Evolutionary conservation across 257 asterid genomes (phyloP), one percentile per base, ranked within the genome.

Genomic region (Voacanga thouarsii): DNA sequence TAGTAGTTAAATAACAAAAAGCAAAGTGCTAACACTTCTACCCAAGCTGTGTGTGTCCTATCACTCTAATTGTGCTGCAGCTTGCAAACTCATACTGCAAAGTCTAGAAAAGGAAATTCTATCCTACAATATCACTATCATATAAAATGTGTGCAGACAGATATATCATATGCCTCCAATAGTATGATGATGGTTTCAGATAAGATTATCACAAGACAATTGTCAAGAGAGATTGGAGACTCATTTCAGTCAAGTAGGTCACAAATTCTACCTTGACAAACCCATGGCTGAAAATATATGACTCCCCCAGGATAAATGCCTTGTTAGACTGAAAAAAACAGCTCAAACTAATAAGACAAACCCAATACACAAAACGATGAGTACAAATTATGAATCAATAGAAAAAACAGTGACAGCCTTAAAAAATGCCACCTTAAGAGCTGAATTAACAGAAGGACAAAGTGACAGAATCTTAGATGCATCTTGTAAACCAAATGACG

Each of bases 261-360:
- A 53, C 51, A 79, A 74, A 71, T 72, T 75, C 60, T 92, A 93
- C 99, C 97, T 92, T 90, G 83, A 96, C 92, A 83, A 96, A 89
- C 47, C 88, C 83, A 77, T 84, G 87, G 82, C 98, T 86, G 74
- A 96, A 93, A 77, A 93, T 76, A 84, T 90, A 93, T 56, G 97
- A 89, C 57, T 96, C 99, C 81, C 97, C 98, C 83, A 96, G 85
- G 80, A 93, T 65, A 83, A 84, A 89, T 7, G 90, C 97, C 87
- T 88, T 88, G 82, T 85, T 81, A 45, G 97, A 87, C 98, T 96
- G 97, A 65, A 83, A 44, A 44, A 85, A 71, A 79, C 41, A 82
- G 69, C 67, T 85, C 60, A 85, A 79, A 76, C 26, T 19, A 56
- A 70, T 78, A n/a, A 70, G 71, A 47, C 15, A 16, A 73, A 43